Conservation (phyloP, 495 filamentous ascomycete genomes). For the Lindgomyces ingoldianus region DNA sequence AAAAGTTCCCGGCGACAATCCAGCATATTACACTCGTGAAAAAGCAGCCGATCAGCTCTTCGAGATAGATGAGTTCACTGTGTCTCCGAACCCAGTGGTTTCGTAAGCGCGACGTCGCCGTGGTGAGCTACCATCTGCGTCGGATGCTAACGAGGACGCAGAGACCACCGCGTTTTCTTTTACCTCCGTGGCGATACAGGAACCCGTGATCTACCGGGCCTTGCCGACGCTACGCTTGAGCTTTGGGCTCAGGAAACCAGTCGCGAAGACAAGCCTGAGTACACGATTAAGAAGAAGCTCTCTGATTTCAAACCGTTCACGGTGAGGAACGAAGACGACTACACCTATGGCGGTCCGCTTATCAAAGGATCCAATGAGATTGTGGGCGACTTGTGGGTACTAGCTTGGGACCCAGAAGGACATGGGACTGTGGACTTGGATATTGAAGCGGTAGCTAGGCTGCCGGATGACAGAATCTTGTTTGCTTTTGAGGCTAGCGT, state of each 20-base stretch:
- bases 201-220: neutral
- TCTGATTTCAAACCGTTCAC: neutral
- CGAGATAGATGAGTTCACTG: neutral
- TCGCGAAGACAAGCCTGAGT: neutral
- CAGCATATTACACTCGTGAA: slow-evolving; percentile 14
- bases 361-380: neutral
- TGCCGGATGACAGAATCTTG: slow-evolving; percentile 6
- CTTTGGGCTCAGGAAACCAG: neutral
- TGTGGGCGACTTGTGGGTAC: neutral
- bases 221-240: neutral
- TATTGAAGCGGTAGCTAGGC: slow-evolving; percentile 7
- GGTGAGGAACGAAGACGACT: slow-evolving; percentile 1
- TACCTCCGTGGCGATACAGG: neutral
- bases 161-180: slow-evolving; percentile 5
- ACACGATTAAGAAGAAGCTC: neutral
- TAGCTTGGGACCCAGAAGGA: neutral
- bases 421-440: neutral
- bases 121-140: neutral
- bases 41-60: slow-evolving; percentile 11
- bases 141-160: neutral
- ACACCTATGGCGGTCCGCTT: neutral
- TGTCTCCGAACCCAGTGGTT: neutral
- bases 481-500: slow-evolving; percentile 17
- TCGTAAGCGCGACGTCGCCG: neutral
- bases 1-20: slow-evolving; percentile 15